These are phyloP conservation scores for Alternaria ethzedia DNA, from an alignment of 2,329 filamentous ascomycete species.

Conservation along the genomic window DNA sequence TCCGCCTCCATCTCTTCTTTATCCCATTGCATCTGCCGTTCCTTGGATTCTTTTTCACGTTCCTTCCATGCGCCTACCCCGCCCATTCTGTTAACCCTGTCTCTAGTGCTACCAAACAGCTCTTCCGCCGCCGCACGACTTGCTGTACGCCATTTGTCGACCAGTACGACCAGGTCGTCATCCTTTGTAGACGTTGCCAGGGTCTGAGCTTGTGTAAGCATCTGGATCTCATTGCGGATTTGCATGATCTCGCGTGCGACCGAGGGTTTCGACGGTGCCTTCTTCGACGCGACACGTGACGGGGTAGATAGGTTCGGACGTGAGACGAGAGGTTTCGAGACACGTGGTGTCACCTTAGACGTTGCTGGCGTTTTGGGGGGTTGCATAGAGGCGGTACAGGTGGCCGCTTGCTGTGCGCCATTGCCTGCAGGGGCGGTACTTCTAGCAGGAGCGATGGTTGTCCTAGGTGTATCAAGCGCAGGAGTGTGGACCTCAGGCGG, in stretches of 20 bases:
- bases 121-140: constrained; percentile 71
- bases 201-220: constrained; percentile 50
- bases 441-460: background rate
- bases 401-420: background rate
- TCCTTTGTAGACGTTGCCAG: constrained; percentile 51
- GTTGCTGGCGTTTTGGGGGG: constrained; percentile 6
- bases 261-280: constrained; percentile 28
- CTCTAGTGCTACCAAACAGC: constrained; percentile 66
- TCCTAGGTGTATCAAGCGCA: background rate
- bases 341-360: constrained; percentile 3
- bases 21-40: constrained; percentile 48
- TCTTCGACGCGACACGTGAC: constrained; percentile 18
- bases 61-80: constrained; percentile 63
- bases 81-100: constrained; percentile 68
- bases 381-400: background rate
- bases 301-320: constrained; percentile 16
- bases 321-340: constrained; percentile 20
- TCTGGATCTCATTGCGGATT: constrained; percentile 49
- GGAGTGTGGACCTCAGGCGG: constrained; percentile 21
- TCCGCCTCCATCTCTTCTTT: constrained; percentile 46
- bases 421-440: background rate
- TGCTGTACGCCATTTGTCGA: constrained; percentile 66
- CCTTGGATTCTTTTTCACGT: constrained; percentile 42
- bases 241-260: constrained; percentile 41
- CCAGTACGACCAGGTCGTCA: constrained; percentile 62